Evolutionary conservation across 345 rosid species (phyloP).

Genomic region (Odontarrhena argentea): DNA sequence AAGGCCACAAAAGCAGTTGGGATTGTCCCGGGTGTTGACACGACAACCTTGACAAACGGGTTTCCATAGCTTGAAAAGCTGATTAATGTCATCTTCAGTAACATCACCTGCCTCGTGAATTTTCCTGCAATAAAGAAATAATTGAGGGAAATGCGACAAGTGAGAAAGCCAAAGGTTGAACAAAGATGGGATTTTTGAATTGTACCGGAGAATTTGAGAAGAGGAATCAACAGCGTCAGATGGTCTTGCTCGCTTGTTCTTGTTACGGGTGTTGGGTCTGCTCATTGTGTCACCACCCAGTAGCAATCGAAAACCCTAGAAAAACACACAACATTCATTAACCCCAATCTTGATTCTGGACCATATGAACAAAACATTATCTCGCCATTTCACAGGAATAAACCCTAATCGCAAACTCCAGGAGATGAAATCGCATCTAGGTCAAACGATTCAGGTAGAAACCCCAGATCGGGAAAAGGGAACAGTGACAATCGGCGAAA

Average conservation of each 20-base stretch:
- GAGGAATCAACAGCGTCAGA: constrained; percentile 49
- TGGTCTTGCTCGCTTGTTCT: constrained; percentile 64
- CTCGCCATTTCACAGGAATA: not conserved
- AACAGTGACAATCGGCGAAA: constrained; percentile 26
- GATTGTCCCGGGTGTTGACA: constrained; percentile 85
- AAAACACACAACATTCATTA: constrained; percentile 16
- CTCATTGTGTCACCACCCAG: constrained; percentile 55
- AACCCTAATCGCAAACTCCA: constrained; percentile 21
- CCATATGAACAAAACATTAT: not conserved
- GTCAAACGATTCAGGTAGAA: constrained; percentile 21
- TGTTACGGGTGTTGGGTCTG: constrained; percentile 70
- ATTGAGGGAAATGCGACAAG: constrained; percentile 15
- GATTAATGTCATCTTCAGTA: constrained; percentile 62
- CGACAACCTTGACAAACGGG: constrained; percentile 96
- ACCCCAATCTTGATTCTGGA: constrained; percentile 26
- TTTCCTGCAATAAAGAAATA: constrained; percentile 53
- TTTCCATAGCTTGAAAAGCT: constrained; percentile 70
- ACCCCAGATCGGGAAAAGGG: constrained; percentile 29
- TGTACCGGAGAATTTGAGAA: constrained; percentile 46
- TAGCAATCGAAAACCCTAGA: constrained; percentile 39
- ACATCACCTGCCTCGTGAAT: constrained; percentile 65
- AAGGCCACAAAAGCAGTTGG: constrained; percentile 90
- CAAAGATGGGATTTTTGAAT: not conserved
- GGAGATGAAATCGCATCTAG: constrained; percentile 33
- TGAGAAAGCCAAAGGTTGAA: constrained; percentile 1